These are phyloP conservation scores for Zymoseptoria tritici DNA, from an alignment of 2,329 filamentous ascomycete species.

Conservation along the genomic window DNA sequence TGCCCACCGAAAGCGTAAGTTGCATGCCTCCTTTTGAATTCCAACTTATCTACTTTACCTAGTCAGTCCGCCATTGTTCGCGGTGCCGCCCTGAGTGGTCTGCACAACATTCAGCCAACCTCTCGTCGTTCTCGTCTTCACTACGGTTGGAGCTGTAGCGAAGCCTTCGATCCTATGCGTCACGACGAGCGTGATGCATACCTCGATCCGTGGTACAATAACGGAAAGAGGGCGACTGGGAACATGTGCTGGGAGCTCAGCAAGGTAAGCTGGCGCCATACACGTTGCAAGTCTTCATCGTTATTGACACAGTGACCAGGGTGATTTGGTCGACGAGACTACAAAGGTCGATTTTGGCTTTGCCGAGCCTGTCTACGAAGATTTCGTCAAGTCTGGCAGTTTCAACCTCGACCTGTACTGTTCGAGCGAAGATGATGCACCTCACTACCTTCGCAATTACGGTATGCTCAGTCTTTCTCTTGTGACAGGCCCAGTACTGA, in stretches of 20 bases:
- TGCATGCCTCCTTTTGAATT: too few relatives aligned
- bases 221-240: not conserved
- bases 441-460: not conserved
- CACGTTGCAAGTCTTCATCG: not conserved
- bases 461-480: too few relatives aligned
- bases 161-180: slow-evolving; percentile 3
- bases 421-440: slow-evolving; percentile 4
- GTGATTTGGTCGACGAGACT: slow-evolving; percentile 9
- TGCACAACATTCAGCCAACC: slow-evolving; percentile 7
- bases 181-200: slow-evolving; percentile 1
- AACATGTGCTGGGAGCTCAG: slow-evolving; percentile 5
- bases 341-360: slow-evolving; percentile 3
- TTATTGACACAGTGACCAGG: not conserved
- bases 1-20: slow-evolving; percentile 7
- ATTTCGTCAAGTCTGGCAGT: not conserved
- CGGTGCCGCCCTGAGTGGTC: slow-evolving; percentile 10
- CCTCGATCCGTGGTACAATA: not conserved
- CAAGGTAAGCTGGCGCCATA: not conserved
- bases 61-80: slow-evolving; percentile 11
- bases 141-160: slow-evolving; percentile 1
- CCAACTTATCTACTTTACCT: too few relatives aligned
- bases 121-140: slow-evolving; percentile 9
- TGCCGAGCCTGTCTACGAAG: not conserved
- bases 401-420: not conserved
- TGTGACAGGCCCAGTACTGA: too few relatives aligned